Percentiles rank a stretch among this genome's conserved stretches.
These are phyloP conservation scores for Candolleomyces eurysporus DNA, from an alignment of 768 basidiomycete species.

Conservation along the genomic window DNA sequence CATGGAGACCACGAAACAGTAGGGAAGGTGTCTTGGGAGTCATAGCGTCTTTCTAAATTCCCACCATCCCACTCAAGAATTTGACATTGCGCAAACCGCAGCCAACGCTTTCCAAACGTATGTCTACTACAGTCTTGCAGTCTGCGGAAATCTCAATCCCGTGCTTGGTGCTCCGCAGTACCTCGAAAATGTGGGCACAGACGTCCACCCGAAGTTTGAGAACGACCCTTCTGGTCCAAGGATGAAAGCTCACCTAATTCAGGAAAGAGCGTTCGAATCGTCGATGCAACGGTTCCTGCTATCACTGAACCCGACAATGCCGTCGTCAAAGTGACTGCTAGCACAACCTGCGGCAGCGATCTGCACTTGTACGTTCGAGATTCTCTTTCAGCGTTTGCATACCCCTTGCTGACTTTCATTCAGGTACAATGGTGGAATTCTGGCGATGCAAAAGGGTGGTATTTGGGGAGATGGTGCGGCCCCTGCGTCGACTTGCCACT, in stretches of 20 bases:
- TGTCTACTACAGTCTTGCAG: neutral
- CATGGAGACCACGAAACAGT: neutral
- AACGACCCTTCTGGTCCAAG: slow-evolving; percentile 48
- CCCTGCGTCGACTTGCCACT: neutral
- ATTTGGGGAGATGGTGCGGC: slow-evolving; percentile 54
- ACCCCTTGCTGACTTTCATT: no score
- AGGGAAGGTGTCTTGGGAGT: neutral
- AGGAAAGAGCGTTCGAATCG: slow-evolving; percentile 43
- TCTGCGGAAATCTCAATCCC: neutral
- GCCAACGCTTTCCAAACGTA: slow-evolving; percentile 17
- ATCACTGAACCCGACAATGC: slow-evolving; percentile 76
- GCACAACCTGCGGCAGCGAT: slow-evolving; percentile 71
- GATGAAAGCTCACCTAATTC: slow-evolving; percentile 73
- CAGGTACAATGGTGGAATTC: slow-evolving; percentile 64
- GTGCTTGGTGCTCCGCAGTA: slow-evolving; percentile 19
- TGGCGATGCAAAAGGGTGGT: slow-evolving; percentile 68
- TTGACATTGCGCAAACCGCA: no score
- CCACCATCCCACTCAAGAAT: no score
- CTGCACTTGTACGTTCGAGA: slow-evolving; percentile 45
- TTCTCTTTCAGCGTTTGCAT: no score
- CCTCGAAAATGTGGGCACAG: slow-evolving; percentile 39
- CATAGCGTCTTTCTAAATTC: no score
- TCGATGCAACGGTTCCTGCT: slow-evolving; percentile 44
- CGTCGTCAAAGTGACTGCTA: slow-evolving; percentile 72
- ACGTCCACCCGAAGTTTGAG: slow-evolving; percentile 44